phyloP scores from a whole-genome alignment of 2,329 filamentous ascomycete species.

The Fusarium nelsonii region DNA sequence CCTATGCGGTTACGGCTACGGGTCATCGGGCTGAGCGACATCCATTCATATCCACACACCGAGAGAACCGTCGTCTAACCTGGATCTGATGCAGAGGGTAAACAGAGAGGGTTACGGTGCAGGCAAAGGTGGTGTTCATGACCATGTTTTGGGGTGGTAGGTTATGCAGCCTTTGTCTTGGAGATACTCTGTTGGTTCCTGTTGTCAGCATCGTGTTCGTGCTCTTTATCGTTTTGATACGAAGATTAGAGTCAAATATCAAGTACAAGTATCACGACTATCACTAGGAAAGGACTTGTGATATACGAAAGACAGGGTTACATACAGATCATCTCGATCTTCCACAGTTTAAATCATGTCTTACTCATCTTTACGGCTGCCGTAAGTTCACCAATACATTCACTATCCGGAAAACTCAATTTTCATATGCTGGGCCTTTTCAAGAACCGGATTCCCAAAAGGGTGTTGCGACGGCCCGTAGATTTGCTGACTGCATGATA shows the following conservation, averaged over 20 bases:
- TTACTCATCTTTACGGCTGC: background rate
- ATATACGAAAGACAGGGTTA: background rate
- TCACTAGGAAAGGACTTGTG: background rate
- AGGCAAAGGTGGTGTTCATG: background rate
- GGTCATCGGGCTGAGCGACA: background rate
- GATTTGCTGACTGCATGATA: conserved; percentile 1
- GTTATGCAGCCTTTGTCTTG: background rate
- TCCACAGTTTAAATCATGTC: background rate
- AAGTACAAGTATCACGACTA: background rate
- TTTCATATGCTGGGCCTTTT: background rate
- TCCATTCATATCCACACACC: background rate
- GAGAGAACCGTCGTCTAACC: background rate
- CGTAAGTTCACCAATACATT: background rate
- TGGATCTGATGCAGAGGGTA: background rate
- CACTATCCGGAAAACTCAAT: background rate
- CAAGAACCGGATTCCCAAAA: background rate
- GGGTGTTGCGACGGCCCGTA: background rate
- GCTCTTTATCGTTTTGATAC: background rate
- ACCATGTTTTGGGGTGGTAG: background rate
- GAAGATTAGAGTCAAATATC: background rate
- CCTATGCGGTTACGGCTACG: background rate
- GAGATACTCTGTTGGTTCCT: background rate
- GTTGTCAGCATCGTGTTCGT: background rate
- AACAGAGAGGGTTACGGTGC: background rate
- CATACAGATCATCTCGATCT: background rate